A percentile compares a stretch with the other conserved stretches of the same genome.
These are phyloP conservation scores for Rossbeevera mucosa DNA, from an alignment of 768 basidiomycete genomes.

Conservation along the genomic window DNA sequence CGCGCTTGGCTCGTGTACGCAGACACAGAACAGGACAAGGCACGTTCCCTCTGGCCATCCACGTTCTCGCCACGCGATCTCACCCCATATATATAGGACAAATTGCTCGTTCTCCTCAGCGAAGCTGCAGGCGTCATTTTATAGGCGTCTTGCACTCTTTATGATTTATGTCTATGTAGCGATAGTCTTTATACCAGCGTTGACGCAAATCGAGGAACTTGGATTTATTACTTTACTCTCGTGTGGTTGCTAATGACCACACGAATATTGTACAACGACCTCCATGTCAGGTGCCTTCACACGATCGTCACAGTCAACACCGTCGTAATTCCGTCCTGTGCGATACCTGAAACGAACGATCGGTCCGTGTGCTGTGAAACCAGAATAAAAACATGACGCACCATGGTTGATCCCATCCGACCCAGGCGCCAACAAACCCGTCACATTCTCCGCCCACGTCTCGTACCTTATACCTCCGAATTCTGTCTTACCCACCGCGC, in stretches of 20 bases:
- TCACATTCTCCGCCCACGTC: conserved; percentile 44
- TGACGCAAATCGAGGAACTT: not conserved
- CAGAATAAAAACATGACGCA: conserved; percentile 15
- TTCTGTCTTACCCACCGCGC: conserved; percentile 36
- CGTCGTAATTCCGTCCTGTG: conserved; percentile 53
- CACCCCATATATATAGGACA: conserved; percentile 15
- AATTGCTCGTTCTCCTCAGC: conserved; percentile 25
- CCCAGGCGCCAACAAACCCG: conserved; percentile 52
- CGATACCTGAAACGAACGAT: conserved; percentile 39
- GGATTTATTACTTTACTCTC: not conserved
- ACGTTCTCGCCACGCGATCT: not conserved
- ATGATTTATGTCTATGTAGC: conserved; percentile 14
- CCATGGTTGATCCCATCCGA: conserved; percentile 50
- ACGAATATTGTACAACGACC: not conserved
- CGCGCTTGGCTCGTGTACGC: conserved; percentile 55
- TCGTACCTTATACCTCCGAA: conserved; percentile 45
- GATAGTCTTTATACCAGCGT: conserved; percentile 9
- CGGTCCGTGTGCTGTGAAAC: not conserved
- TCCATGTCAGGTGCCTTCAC: conserved; percentile 14
- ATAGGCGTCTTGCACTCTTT: conserved; percentile 4
- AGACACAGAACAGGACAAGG: conserved; percentile 64
- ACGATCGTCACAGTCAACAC: conserved; percentile 50
- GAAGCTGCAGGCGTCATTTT: conserved; percentile 29
- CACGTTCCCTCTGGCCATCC: conserved; percentile 14
- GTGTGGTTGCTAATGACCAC: no score